Conservation (phyloP, 805 yeast species). For the Kodamaea nitidulidarum region DNA sequence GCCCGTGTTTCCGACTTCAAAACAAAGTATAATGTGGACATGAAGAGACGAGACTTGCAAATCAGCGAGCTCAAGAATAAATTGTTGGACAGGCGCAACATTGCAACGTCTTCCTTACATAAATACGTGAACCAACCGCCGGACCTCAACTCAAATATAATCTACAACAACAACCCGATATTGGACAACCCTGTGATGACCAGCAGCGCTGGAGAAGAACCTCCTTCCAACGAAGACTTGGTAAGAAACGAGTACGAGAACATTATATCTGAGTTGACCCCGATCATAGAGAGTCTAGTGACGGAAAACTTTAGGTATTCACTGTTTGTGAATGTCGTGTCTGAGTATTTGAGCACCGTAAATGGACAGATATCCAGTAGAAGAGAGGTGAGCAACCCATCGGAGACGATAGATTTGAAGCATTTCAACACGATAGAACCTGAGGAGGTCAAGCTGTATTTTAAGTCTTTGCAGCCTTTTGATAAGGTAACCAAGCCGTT, state of each 20-base stretch:
- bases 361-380: constrained; percentile 24
- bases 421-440: constrained; percentile 14
- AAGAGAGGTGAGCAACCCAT: constrained; percentile 24
- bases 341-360: constrained; percentile 24
- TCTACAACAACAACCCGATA: constrained; percentile 32
- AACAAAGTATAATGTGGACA: constrained; percentile 32
- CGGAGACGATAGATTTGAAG: constrained; percentile 26
- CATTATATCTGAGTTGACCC: constrained; percentile 30
- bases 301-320: constrained; percentile 36
- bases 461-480: constrained; percentile 34
- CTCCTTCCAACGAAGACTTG: not conserved
- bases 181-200: constrained; percentile 19
- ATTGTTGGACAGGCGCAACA: constrained; percentile 30
- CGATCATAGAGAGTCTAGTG: constrained; percentile 32
- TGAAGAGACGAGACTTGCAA: constrained; percentile 30
- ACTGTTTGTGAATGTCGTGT: constrained; percentile 25
- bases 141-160: constrained; percentile 20
- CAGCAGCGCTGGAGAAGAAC: constrained; percentile 3
- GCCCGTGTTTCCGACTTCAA: constrained; percentile 27
- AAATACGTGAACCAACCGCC: constrained; percentile 7
- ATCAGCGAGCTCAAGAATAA: constrained; percentile 32
- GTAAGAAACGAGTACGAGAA: constrained; percentile 26
- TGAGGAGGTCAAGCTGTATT: constrained; percentile 14
- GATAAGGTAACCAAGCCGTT: constrained; percentile 33
- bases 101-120: constrained; percentile 12